phyloP scores from a whole-genome alignment of 192 early-diverging fungal genomes.

The Dissophora ornata region DNA sequence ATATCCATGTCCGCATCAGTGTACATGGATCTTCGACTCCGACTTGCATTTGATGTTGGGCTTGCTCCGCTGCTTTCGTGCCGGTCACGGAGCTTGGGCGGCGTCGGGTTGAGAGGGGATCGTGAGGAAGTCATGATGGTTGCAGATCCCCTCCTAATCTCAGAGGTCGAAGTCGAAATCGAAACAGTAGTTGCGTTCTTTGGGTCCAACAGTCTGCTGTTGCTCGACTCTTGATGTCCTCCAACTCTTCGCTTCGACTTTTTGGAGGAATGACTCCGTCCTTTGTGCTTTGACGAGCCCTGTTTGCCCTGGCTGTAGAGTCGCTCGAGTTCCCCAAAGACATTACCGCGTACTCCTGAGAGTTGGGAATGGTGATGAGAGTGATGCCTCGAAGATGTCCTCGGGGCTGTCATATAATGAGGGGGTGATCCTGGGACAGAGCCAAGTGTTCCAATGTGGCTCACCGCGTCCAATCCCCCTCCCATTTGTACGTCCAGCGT shows the following conservation, averaged over 20 bases:
- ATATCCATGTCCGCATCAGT: conserved; percentile 21
- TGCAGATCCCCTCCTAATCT: conserved; percentile 4
- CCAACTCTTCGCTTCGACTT: conserved; percentile 2
- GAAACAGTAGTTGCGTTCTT: conserved; percentile 1
- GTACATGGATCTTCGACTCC: conserved; percentile 28
- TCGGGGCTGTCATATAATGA: conserved; percentile 27
- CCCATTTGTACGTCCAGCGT: conserved; percentile 17
- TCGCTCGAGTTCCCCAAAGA: conserved; percentile 49
- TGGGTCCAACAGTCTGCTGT: neutral
- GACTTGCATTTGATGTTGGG: conserved; percentile 20
- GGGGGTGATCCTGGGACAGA: conserved; percentile 46
- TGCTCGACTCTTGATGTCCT: neutral
- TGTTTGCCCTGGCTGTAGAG: conserved; percentile 35
- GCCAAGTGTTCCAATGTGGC: conserved; percentile 48
- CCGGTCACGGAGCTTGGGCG: conserved; percentile 18
- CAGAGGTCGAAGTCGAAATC: conserved; percentile 27
- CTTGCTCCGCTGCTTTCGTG: conserved; percentile 1
- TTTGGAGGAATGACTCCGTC: conserved; percentile 5
- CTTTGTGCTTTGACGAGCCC: conserved; percentile 3
- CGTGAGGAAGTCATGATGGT: conserved; percentile 2
- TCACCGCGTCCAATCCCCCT: conserved; percentile 45
- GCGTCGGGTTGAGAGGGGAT: conserved; percentile 29
- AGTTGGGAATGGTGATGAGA: conserved; percentile 17
- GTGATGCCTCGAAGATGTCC: conserved; percentile 12
- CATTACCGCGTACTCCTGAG: conserved; percentile 34